Conservation (phyloP, 768 basidiomycete genomes). For the Phlebiopsis gigantea region DNA sequence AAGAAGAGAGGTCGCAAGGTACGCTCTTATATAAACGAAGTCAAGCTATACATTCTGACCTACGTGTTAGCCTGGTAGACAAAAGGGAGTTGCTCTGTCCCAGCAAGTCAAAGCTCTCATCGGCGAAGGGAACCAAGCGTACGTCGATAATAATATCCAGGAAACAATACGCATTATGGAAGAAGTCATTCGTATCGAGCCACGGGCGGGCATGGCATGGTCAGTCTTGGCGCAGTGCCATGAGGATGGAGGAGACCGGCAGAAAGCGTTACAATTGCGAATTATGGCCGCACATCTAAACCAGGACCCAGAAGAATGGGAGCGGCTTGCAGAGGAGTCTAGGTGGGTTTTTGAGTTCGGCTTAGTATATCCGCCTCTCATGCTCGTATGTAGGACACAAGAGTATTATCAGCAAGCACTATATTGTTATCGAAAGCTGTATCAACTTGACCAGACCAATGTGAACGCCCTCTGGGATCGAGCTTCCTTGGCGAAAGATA, state of each 20-base stretch:
- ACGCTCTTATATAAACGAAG: constrained; percentile 8
- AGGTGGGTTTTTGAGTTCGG: constrained; percentile 32
- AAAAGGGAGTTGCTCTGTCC: constrained; percentile 53
- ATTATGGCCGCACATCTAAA: constrained; percentile 90
- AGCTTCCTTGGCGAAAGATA: constrained; percentile 72
- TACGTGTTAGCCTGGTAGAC: constrained; percentile 2
- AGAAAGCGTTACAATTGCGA: constrained; percentile 74
- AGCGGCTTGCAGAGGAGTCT: constrained; percentile 67
- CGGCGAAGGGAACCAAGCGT: constrained; percentile 84
- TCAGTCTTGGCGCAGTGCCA: constrained; percentile 83
- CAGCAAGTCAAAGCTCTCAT: constrained; percentile 70
- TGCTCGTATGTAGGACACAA: constrained; percentile 40
- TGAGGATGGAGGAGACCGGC: constrained; percentile 59
- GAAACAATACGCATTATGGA: constrained; percentile 78
- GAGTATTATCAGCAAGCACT: constrained; percentile 82
- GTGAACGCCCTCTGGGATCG: constrained; percentile 88
- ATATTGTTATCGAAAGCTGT: constrained; percentile 86
- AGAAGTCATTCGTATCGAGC: constrained; percentile 92
- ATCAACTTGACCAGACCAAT: constrained; percentile 74
- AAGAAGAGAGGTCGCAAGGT: constrained; percentile 43
- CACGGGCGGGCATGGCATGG: constrained; percentile 81
- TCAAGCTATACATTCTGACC: neutral
- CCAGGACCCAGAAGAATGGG: constrained; percentile 86
- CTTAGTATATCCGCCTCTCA: neutral
- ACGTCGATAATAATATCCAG: constrained; percentile 61